Evolutionary conservation across 1,284 basidiomycete genomes (phyloP).

Genomic region (Rhodotorula mucilaginosa): DNA sequence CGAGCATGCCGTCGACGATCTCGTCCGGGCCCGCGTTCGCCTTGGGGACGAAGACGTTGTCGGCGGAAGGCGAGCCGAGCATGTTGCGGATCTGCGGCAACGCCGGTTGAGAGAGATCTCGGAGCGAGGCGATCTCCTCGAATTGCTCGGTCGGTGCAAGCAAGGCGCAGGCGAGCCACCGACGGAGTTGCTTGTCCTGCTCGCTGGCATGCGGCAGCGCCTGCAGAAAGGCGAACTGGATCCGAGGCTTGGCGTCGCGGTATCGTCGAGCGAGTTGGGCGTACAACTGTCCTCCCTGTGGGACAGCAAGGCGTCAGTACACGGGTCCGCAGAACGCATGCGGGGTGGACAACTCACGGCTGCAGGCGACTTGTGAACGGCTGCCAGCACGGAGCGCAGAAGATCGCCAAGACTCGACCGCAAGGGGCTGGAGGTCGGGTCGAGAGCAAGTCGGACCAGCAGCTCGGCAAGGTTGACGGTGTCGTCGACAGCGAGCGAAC

Average conservation of each 20-base stretch:
- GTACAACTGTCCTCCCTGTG: conserved; percentile 8
- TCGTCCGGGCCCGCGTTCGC: neutral
- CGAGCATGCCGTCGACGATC: conserved; percentile 13
- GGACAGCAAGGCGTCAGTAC: neutral
- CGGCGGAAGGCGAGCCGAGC: neutral
- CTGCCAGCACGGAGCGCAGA: conserved; percentile 3
- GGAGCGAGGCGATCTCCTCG: neutral
- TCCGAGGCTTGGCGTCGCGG: neutral
- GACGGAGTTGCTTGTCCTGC: conserved; percentile 11
- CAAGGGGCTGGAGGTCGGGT: conserved; percentile 3
- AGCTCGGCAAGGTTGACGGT: neutral
- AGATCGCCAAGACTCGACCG: neutral
- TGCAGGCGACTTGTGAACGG: neutral
- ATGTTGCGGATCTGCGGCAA: conserved; percentile 12
- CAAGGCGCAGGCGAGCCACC: conserved; percentile 23
- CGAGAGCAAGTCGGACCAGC: conserved; percentile 16
- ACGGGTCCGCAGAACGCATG: neutral
- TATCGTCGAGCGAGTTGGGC: neutral
- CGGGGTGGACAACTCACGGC: neutral
- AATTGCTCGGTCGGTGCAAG: neutral
- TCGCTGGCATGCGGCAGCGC: conserved; percentile 50
- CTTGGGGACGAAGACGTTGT: neutral
- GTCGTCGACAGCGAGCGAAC: neutral
- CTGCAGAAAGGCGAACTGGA: conserved; percentile 17
- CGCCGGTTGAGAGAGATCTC: neutral